Evolutionary conservation across 2,329 filamentous ascomycete genomes (phyloP), one percentile per base, ranked within the genome.

Genomic region (Ophiostoma tasmaniense): DNA sequence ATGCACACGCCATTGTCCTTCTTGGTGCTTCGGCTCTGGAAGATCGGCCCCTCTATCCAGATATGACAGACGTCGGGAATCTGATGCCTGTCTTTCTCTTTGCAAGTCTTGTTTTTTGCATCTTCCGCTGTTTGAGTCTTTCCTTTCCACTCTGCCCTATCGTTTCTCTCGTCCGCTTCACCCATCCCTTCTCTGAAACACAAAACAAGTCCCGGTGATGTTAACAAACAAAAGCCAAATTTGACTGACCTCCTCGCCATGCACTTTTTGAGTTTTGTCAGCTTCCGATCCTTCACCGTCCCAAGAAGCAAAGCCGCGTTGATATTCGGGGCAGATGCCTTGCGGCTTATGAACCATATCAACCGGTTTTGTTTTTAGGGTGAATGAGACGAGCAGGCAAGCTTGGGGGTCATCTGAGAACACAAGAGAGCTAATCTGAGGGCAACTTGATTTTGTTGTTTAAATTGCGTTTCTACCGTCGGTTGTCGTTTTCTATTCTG

Each of bases 151-250:
- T 17, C 10, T 39, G 10, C 37, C 62, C n/a, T 28, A 42, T 25
- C 22, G 13, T 28, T 65, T 17, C 10, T 17, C 10, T 14, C 35
- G 33, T 65, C n/a, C 13, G 22, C 64, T n/a, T 65, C 37, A 35
- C 64, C 66, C 69, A 64, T 22, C 61, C n/a, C 61, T 64, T 22
- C 61, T 64, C 33, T 22, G 30, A 64, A n/a, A 64, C 61, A 64
- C 61, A 64, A 37, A 62, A 17, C 61, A 64, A 64, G 61, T 64
- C 61, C 71, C 71, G 4, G 37, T 71, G 71, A 71, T 71, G 70
- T 50, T 66, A 69, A 69, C 28, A 66, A 68, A 61, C 71, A 72
- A 72, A 72, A 72, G 71, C 71, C 71, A 72, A 72, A 72, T 71
- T 72, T 72, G 71, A 72, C 70, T 69, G 52, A 64, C 61, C 25